These are phyloP conservation scores for Teunomyces panamensis DNA, from an alignment of 805 yeast genomes.

Conservation along the genomic window DNA sequence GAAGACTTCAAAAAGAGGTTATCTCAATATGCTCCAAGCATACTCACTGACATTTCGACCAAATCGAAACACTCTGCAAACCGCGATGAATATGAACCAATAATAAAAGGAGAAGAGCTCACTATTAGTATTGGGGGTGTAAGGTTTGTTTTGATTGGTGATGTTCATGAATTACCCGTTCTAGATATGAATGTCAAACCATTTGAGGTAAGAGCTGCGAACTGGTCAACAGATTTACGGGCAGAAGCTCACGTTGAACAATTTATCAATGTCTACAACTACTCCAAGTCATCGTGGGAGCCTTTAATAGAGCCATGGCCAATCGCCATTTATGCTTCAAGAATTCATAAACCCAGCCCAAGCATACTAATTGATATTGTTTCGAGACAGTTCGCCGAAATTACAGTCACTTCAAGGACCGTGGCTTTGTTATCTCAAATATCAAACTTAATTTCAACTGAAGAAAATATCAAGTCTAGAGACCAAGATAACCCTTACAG, in stretches of 20 bases:
- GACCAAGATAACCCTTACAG: conserved; percentile 82
- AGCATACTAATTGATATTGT: conserved; percentile 61
- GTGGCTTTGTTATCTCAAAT: conserved; percentile 75
- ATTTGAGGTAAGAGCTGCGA: conserved; percentile 62
- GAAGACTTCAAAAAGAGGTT: conserved; percentile 62
- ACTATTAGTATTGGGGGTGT: conserved; percentile 68
- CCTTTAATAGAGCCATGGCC: conserved; percentile 90
- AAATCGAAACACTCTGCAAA: conserved; percentile 14
- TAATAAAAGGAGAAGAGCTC: conserved; percentile 68
- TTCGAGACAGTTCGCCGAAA: conserved; percentile 74
- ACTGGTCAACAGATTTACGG: conserved; percentile 84
- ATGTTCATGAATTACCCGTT: conserved; percentile 86
- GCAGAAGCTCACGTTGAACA: conserved; percentile 66
- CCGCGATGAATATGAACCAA: conserved; percentile 29
- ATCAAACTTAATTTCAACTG: conserved; percentile 53
- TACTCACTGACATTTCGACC: conserved; percentile 49
- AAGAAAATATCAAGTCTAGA: conserved; percentile 56
- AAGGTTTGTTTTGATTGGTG: conserved; percentile 82
- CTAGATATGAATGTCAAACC: conserved; percentile 72
- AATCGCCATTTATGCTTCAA: conserved; percentile 65
- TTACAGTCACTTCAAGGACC: conserved; percentile 78
- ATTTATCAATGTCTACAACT: conserved; percentile 75
- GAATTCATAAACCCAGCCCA: conserved; percentile 42
- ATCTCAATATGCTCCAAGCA: conserved; percentile 67
- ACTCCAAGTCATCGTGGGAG: conserved; percentile 91